Base-by-base conservation (phyloP, 768 basidiomycete genomes). In the Porpolomopsis calyptriformis region DNA sequence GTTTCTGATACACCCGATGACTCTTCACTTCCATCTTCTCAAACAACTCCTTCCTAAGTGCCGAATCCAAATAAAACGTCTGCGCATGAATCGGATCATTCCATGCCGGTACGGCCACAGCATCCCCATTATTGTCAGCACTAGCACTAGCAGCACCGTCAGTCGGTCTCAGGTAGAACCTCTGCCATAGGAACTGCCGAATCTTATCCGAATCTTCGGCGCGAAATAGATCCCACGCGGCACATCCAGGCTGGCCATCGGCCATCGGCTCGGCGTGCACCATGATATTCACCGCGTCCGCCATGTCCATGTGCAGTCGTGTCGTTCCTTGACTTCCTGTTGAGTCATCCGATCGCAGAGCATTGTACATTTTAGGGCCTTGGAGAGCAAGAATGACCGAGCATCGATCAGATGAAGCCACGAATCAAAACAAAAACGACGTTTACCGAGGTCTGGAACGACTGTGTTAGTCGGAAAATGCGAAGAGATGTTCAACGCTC, bases 351-450 rank as follows among this genome's bases (percentile, higher is more conserved):
- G 73, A 77, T 14, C 70, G 71, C 60, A 78, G 76, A 0, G 82
- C 81, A 50, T 78, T 81, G 57, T 85, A 85, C 76, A 82, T 73
- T 60, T 83, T 85, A 1, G 82, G 82, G 4, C 80, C 80, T 71
- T 23, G 22, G n/a, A n/a, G n/a, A n/a, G n/a, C n/a, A n/a, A n/a
- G n/a, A n/a, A n/a, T n/a, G n/a, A n/a, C n/a, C n/a, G n/a, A n/a
- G n/a, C n/a, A n/a, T n/a, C n/a, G n/a, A n/a, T n/a, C n/a, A n/a
- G n/a, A n/a, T n/a, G n/a, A n/a, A n/a, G n/a, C n/a, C n/a, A n/a
- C n/a, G n/a, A n/a, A n/a, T n/a, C n/a, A n/a, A 4, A 58, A 47
- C 52, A 53, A 56, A 14, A 31, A 31, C 14, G 14, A n/a, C 14
- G 12, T 49, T 40, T 53, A 76, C 76, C 69, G 10, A 80, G 66